These are phyloP conservation scores for Sugiyamaella xylanicola DNA, from an alignment of 1,139 yeast genomes.

Conservation along the genomic window DNA sequence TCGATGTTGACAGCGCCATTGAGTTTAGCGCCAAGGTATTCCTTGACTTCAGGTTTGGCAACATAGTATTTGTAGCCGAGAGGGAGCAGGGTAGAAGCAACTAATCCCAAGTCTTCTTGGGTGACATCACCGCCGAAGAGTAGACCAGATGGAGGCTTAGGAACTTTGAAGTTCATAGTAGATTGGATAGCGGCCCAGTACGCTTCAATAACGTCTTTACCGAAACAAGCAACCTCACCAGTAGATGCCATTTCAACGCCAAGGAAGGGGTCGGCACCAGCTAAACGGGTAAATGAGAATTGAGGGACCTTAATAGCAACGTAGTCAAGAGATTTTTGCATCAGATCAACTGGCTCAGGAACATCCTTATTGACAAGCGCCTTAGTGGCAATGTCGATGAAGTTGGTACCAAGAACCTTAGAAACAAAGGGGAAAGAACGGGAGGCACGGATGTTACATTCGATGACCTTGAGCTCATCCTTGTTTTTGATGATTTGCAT, in stretches of 20 bases:
- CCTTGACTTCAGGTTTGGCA: constrained; percentile 70
- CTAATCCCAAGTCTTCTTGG: constrained; percentile 68
- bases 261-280: constrained; percentile 98
- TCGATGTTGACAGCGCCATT: constrained; percentile 51
- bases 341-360: constrained; percentile 86
- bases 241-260: constrained; percentile 99
- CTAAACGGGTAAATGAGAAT: constrained; percentile 94
- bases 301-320: constrained; percentile 98
- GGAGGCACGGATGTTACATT: constrained; percentile 97
- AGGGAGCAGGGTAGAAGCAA: constrained; percentile 67
- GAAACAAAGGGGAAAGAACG: constrained; percentile 99
- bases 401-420: constrained; percentile 90
- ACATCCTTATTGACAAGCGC: constrained; percentile 76
- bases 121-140: constrained; percentile 91
- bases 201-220: constrained; percentile 80
- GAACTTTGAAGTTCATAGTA: constrained; percentile 94
- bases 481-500: constrained; percentile 96
- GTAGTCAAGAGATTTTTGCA: constrained; percentile 76
- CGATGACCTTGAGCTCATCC: constrained; percentile 86
- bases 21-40: constrained; percentile 59
- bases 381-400: constrained; percentile 90
- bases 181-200: constrained; percentile 98
- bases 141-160: constrained; percentile 85
- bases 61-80: constrained; percentile 83
- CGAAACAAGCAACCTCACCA: constrained; percentile 97